Evolutionary conservation across 805 yeast genomes (phyloP).

Genomic region (Metschnikowia amazonensis): DNA sequence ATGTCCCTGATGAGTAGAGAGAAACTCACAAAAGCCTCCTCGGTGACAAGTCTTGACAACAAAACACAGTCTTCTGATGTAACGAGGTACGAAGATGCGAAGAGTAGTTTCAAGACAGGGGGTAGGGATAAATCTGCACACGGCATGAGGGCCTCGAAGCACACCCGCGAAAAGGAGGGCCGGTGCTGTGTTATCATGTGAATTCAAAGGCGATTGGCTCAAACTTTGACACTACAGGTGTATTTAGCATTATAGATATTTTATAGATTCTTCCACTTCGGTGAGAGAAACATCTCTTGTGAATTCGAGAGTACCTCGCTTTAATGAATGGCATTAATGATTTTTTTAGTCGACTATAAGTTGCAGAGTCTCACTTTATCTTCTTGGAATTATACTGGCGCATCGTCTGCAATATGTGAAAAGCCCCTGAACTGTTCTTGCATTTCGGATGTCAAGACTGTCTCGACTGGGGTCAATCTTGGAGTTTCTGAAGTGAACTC

Average conservation of each 20-base stretch:
- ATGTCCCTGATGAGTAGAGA: background rate
- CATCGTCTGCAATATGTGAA: conserved; percentile 74
- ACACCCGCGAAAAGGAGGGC: conserved; percentile 1
- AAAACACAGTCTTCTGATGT: background rate
- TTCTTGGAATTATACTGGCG: conserved; percentile 24
- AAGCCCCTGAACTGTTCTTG: conserved; percentile 98
- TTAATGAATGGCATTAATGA: background rate
- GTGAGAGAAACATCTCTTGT: conserved; percentile 1
- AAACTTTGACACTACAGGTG: conserved; percentile 1
- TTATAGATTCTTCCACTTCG: conserved; percentile 2
- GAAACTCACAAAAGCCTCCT: background rate
- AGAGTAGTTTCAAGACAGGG: background rate
- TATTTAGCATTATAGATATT: background rate
- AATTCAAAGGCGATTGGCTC: background rate
- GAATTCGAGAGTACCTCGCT: background rate
- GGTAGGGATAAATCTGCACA: background rate
- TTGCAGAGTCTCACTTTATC: background rate
- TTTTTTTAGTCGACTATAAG: background rate
- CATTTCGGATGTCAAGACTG: conserved; percentile 76
- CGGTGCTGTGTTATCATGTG: conserved; percentile 21
- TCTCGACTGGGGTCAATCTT: conserved; percentile 89
- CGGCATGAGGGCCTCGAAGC: background rate
- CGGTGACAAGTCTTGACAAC: background rate
- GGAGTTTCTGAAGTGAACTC: conserved; percentile 95
- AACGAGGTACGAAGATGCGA: background rate